A percentile compares a stretch with the other conserved stretches of the same genome.
phyloP scores from a whole-genome alignment of 2,329 filamentous ascomycete species.

The Xylaria sp. region DNA sequence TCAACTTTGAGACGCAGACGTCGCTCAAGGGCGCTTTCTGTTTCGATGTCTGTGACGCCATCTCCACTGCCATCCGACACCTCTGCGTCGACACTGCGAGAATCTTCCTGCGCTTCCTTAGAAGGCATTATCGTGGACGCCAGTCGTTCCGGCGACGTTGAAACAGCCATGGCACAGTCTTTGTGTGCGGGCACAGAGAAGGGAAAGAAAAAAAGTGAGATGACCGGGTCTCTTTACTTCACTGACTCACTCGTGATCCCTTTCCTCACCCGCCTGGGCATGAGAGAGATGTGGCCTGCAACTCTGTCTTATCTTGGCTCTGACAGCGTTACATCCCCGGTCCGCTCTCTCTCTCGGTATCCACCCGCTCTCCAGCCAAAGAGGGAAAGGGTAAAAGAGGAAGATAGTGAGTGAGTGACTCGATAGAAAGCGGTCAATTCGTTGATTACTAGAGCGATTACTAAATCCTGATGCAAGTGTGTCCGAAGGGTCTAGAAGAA shows the following conservation, averaged over 20 bases:
- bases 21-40: conserved; percentile 40
- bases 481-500: conserved; percentile 35
- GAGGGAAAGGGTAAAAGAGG: conserved; percentile 6
- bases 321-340: conserved; percentile 18
- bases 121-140: background rate
- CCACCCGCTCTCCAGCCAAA: conserved; percentile 18
- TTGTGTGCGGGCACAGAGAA: conserved; percentile 3
- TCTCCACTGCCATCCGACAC: conserved; percentile 19
- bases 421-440: conserved; percentile 7
- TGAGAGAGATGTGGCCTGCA: background rate
- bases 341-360: conserved; percentile 17
- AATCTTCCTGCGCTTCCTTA: conserved; percentile 29
- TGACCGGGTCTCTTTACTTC: background rate
- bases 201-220: background rate
- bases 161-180: conserved; percentile 20
- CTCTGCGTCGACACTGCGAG: conserved; percentile 36
- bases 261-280: background rate
- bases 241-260: background rate
- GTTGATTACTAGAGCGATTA: conserved; percentile 36
- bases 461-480: conserved; percentile 9
- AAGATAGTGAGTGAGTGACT: background rate
- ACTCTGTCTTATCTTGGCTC: conserved; percentile 23
- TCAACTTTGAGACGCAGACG: conserved; percentile 70
- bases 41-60: conserved; percentile 26
- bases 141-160: conserved; percentile 9